Conservation (phyloP, 345 rosid species). For the Melastoma malabathricum region DNA sequence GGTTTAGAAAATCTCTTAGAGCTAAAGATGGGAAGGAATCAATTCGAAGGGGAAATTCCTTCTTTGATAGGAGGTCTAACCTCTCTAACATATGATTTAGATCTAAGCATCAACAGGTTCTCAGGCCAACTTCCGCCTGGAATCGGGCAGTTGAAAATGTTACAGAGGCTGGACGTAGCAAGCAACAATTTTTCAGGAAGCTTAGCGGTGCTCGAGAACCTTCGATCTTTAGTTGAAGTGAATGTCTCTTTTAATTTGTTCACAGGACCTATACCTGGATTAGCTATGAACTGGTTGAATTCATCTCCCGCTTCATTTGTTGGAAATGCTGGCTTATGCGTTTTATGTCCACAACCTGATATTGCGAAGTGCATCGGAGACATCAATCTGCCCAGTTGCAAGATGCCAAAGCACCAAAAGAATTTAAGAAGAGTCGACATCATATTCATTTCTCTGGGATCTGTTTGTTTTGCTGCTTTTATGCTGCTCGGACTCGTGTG, state of each 20-base stretch:
- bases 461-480: constrained; percentile 14
- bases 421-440: constrained; percentile 21
- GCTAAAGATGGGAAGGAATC: constrained; percentile 51
- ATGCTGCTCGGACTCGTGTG: constrained; percentile 25
- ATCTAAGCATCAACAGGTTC: constrained; percentile 48
- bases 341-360: constrained; percentile 24
- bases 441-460: constrained; percentile 28
- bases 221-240: constrained; percentile 23
- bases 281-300: constrained; percentile 17
- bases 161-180: constrained; percentile 46
- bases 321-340: constrained; percentile 51
- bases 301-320: constrained; percentile 36
- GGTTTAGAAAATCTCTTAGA: constrained; percentile 34
- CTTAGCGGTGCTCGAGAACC: constrained; percentile 25
- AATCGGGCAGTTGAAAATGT: constrained; percentile 25
- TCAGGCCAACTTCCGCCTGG: constrained; percentile 42
- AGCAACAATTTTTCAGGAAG: constrained; percentile 53
- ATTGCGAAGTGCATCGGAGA: constrained; percentile 13
- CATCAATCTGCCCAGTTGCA: constrained; percentile 24
- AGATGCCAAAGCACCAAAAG: constrained; percentile 11
- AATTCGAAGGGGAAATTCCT: constrained; percentile 58
- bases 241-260: constrained; percentile 56
- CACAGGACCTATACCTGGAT: constrained; percentile 52
- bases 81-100: constrained; percentile 35
- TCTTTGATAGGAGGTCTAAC: constrained; percentile 33